Evolutionary conservation across 306 rosid species (phyloP).

Genomic region (Vachellia collinsii): DNA sequence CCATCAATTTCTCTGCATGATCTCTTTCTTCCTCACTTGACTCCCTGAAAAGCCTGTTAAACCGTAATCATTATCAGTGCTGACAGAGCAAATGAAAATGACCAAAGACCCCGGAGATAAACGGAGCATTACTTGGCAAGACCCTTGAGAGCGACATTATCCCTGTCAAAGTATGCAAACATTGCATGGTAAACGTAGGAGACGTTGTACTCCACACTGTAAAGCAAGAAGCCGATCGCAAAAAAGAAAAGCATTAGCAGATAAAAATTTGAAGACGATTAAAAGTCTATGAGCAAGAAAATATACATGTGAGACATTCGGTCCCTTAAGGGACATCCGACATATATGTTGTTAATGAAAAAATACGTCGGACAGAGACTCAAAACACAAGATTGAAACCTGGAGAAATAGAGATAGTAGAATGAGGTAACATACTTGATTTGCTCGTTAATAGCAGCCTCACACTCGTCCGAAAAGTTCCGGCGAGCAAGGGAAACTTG

Average conservation of each 20-base stretch:
- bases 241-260: neutral
- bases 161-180: constrained; percentile 96
- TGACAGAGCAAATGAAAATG: neutral
- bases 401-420: neutral
- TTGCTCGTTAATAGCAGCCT: constrained; percentile 90
- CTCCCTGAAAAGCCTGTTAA: constrained; percentile 77
- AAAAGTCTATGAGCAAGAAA: neutral
- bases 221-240: neutral
- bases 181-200: constrained; percentile 90
- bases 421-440: constrained; percentile 65
- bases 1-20: constrained; percentile 93
- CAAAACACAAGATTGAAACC: neutral
- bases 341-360: neutral
- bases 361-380: neutral
- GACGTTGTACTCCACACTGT: constrained; percentile 95
- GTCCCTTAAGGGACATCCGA: neutral
- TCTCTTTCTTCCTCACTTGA: constrained; percentile 93
- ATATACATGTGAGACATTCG: neutral
- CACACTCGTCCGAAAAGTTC: constrained; percentile 55
- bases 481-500: constrained; percentile 87
- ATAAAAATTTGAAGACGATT: neutral
- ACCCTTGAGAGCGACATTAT: constrained; percentile 92
- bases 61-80: neutral
- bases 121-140: constrained; percentile 62
- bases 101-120: neutral